Base-by-base conservation (phyloP, 805 yeast genomes). In the Yamadazyma sp. region DNA sequence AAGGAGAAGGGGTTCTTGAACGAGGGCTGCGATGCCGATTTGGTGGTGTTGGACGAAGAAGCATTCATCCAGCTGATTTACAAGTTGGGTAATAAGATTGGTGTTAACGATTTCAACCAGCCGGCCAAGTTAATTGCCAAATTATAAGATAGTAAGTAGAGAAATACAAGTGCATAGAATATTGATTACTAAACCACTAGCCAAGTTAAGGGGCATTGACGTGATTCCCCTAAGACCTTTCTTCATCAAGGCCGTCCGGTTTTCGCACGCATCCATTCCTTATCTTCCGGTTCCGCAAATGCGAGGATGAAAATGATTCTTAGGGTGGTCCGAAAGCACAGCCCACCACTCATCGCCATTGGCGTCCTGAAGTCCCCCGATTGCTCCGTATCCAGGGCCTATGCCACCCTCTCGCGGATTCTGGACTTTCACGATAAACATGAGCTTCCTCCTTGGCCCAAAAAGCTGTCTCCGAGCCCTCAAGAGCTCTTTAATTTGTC, bases 361-460 rank as follows among this genome's bases (percentile, higher is more conserved):
- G 7, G 10, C 23, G 23, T 21, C 23, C 23, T 21, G 23, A n/a
- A n/a, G n/a, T n/a, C n/a, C n/a, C n/a, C n/a, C n/a, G n/a, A n/a
- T n/a, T n/a, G 16, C n/a, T 22, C 4, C 33, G 16, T 12, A 3
- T 10, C 10, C 10, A 14, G 35, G 17, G 14, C 5, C 23, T 39
- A 34, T 25, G 38, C 36, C 20, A 33, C 38, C n/a, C 11, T 23
- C 10, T 22, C 22, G 16, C 18, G 28, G 19, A 33, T 38, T 18
- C 15, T 13, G 12, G 45, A 39, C 21, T 21, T 34, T 21, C 50
- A 47, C 31, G 32, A 37, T 4, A 36, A 52, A 38, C 34, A 54
- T 14, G 51, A 54, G 9, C 55, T 66, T 22, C 69, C 52, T 30
- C 53, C 54, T 16, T 83, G 89, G 90, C 95, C 95, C 3, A 55